Evolutionary conservation across 176 grass and related monocot genomes (phyloP).

Genomic region (Rhynchospora tenuis): DNA sequence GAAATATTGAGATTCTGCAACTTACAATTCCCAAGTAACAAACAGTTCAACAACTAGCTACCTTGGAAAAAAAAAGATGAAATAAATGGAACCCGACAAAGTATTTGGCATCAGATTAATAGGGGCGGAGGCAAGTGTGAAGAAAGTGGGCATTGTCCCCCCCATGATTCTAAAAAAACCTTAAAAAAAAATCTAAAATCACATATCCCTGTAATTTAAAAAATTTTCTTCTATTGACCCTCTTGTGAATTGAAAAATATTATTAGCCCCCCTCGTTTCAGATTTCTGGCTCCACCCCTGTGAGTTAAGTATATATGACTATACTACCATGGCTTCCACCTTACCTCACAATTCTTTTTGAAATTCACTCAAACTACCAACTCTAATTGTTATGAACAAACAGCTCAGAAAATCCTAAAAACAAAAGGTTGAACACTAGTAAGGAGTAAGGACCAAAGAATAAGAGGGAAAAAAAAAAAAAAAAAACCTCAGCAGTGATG

Average conservation of each 20-base stretch:
- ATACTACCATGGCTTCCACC: neutral
- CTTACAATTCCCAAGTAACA: neutral
- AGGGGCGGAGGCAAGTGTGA: too few relatives aligned
- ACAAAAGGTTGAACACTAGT: neutral
- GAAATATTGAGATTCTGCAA: neutral
- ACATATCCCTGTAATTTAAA: too few relatives aligned
- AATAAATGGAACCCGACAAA: neutral
- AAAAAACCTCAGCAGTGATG: conserved; percentile 54
- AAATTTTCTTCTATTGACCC: too few relatives aligned
- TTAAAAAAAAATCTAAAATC: too few relatives aligned
- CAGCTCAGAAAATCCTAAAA: neutral
- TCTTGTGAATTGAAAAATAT: too few relatives aligned
- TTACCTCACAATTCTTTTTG: neutral
- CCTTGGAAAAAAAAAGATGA: neutral
- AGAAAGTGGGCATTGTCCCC: too few relatives aligned
- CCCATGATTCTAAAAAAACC: too few relatives aligned
- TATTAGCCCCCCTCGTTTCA: too few relatives aligned
- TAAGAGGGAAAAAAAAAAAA: neutral
- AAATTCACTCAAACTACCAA: neutral
- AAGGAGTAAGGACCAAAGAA: neutral
- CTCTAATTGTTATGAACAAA: neutral
- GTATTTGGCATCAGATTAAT: neutral
- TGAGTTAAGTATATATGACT: neutral
- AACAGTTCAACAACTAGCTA: neutral
- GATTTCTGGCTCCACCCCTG: too few relatives aligned